phyloP scores from a whole-genome alignment of 768 basidiomycete species.

The Auricularia heimuer region DNA sequence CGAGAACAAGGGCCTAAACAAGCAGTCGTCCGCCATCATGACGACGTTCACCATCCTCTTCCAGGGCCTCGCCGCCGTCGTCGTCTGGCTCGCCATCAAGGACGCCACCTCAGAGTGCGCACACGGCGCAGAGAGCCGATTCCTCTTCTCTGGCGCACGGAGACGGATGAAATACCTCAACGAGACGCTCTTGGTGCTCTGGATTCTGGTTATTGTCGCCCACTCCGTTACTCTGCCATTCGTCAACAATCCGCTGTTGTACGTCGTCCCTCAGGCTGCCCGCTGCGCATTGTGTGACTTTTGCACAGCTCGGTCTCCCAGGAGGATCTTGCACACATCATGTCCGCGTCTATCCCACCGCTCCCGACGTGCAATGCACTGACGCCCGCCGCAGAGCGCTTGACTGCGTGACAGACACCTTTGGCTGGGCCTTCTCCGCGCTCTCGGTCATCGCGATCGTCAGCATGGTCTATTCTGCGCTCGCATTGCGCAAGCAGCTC shows the following conservation, averaged over 20 bases:
- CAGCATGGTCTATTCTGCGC: background rate
- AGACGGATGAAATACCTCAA: background rate
- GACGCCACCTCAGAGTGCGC: background rate
- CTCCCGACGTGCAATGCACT: background rate
- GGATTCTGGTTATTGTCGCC: background rate
- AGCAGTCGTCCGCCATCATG: background rate
- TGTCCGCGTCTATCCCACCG: background rate
- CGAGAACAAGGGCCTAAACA: background rate
- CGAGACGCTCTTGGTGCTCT: background rate
- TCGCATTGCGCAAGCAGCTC: background rate
- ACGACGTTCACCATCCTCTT: constrained; percentile 1
- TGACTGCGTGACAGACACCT: background rate
- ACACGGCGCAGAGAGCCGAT: background rate
- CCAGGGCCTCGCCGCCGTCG: background rate
- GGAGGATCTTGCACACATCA: constrained; percentile 1
- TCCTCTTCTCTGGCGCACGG: background rate
- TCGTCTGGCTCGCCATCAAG: background rate
- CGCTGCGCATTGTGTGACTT: background rate
- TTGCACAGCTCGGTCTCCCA: background rate
- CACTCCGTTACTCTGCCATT: background rate
- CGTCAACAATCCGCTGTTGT: constrained; percentile 1
- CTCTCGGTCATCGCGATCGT: background rate
- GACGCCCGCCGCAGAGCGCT: background rate
- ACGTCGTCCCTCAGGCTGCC: background rate
- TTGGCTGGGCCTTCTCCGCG: constrained; percentile 2